These are phyloP conservation scores for Candida ortonii DNA, from an alignment of 805 yeast genomes.

Conservation along the genomic window DNA sequence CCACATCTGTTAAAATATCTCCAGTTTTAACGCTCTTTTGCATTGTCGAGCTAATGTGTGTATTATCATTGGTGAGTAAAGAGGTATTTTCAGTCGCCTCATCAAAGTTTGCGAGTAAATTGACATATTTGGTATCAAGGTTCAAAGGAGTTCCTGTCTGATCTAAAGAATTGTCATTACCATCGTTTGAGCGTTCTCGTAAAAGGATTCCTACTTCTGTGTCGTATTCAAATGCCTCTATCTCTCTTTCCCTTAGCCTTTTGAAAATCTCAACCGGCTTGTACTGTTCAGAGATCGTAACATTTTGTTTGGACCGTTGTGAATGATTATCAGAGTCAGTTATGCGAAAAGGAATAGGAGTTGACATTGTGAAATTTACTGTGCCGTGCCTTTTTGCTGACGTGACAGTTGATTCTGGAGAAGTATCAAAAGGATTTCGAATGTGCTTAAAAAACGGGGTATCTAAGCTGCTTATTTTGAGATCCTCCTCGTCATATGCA, in stretches of 20 bases:
- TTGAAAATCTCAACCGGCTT: constrained; percentile 25
- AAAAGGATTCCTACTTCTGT: constrained; percentile 28
- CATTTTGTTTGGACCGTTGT: constrained; percentile 1
- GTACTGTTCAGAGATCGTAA: background rate
- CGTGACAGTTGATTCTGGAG: constrained; percentile 25
- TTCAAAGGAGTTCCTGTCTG: constrained; percentile 26
- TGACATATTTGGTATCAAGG: constrained; percentile 16
- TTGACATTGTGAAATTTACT: too few relatives aligned
- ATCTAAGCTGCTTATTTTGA: constrained; percentile 18
- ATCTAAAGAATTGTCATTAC: constrained; percentile 16
- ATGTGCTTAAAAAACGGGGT: constrained; percentile 31
- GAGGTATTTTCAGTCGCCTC: constrained; percentile 13
- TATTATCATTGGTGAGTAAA: constrained; percentile 22
- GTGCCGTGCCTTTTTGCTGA: constrained; percentile 10
- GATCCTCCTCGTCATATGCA: constrained; percentile 6
- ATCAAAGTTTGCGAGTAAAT: constrained; percentile 9
- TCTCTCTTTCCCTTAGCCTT: constrained; percentile 21
- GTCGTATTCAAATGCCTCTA: constrained; percentile 25
- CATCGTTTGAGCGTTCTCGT: constrained; percentile 17
- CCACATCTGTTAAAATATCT: too few relatives aligned
- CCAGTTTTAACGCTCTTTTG: too few relatives aligned
- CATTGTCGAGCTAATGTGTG: constrained; percentile 17
- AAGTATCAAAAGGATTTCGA: constrained; percentile 37
- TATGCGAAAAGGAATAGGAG: too few relatives aligned
- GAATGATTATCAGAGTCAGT: too few relatives aligned